phyloP scores from a whole-genome alignment of 371 early-diverging fungal genomes.

The Zychaea mexicana region DNA sequence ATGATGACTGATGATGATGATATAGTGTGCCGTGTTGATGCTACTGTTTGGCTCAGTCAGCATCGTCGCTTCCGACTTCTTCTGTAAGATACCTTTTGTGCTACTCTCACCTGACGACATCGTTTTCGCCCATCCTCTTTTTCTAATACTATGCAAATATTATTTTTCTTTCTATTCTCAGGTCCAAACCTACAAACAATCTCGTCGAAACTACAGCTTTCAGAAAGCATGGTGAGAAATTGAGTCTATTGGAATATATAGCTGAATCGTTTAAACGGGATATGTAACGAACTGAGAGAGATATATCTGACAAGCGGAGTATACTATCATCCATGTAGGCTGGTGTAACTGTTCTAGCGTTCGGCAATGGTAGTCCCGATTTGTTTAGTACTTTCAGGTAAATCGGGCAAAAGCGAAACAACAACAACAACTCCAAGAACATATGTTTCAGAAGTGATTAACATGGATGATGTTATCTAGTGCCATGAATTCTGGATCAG shows the following conservation, averaged over 20 bases:
- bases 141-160: neutral
- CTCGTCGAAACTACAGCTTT: conserved; percentile 59
- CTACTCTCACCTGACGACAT: too few relatives aligned
- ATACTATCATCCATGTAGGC: conserved; percentile 43
- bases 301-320: neutral
- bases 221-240: conserved; percentile 64
- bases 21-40: conserved; percentile 39
- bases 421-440: neutral
- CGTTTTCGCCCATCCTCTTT: too few relatives aligned
- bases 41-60: conserved; percentile 67
- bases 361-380: conserved; percentile 88
- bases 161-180: neutral
- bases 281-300: neutral
- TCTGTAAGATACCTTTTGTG: conserved; percentile 47
- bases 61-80: conserved; percentile 72
- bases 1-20: too few relatives aligned
- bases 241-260: too few relatives aligned
- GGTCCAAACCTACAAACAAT: conserved; percentile 70
- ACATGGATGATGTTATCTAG: conserved; percentile 25
- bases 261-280: neutral
- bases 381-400: conserved; percentile 76
- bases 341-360: conserved; percentile 83
- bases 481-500: conserved; percentile 72
- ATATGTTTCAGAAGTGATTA: neutral
- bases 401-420: neutral